These are phyloP conservation scores for Sphagnum tenellum DNA, from an alignment of 225 moss, liverwort and hornwort species.

Conservation along the genomic window DNA sequence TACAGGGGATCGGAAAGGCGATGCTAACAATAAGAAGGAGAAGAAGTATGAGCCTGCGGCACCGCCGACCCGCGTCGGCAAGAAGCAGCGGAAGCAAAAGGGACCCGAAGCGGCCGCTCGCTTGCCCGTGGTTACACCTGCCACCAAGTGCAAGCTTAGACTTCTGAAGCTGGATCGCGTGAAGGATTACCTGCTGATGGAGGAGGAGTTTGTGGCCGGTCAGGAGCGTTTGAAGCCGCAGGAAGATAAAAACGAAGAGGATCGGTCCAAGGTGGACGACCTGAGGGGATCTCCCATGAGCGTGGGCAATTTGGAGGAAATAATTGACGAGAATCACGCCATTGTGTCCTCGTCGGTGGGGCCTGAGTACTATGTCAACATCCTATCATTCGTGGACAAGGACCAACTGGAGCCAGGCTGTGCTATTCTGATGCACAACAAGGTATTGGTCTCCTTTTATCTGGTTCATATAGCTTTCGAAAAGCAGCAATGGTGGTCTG, in stretches of 20 bases:
- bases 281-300: conserved; percentile 97
- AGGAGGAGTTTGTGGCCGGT: conserved; percentile 94
- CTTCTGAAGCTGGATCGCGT: conserved; percentile 91
- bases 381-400: conserved; percentile 93
- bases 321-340: conserved; percentile 96
- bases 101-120: conserved; percentile 93
- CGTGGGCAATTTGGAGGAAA: conserved; percentile 91
- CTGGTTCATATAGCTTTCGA: too few relatives aligned
- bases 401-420: conserved; percentile 98
- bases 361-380: conserved; percentile 94
- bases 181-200: conserved; percentile 94
- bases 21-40: conserved; percentile 90
- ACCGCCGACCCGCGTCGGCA: conserved; percentile 85
- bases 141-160: conserved; percentile 85
- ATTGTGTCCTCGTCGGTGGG: conserved; percentile 96
- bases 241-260: conserved; percentile 96
- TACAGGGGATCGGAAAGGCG: conserved; percentile 78
- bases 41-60: conserved; percentile 98
- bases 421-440: conserved; percentile 95
- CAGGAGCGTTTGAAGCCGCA: conserved; percentile 96
- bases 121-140: conserved; percentile 87
- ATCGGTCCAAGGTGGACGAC: conserved; percentile 96
- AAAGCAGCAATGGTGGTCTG: too few relatives aligned
- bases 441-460: conserved; percentile 27
- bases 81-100: conserved; percentile 94